Conservation (phyloP, 2,329 filamentous ascomycete species). For the Fusarium subglutinans region DNA sequence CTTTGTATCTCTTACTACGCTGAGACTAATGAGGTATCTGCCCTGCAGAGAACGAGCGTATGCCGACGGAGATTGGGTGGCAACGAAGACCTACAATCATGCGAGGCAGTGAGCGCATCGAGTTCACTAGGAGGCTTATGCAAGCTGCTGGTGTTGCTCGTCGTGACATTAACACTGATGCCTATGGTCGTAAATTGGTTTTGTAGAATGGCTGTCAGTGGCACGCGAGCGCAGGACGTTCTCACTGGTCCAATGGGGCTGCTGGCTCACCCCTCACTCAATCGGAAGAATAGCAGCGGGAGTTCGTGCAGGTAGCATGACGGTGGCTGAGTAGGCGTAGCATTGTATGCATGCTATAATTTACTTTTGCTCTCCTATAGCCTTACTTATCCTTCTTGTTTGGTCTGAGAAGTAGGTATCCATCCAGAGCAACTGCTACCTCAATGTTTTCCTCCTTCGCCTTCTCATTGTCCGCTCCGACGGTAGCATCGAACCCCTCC, state of each 20-base stretch:
- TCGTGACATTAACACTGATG: background rate
- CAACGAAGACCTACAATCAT: background rate
- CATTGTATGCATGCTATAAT: no score
- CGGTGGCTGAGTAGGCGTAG: no score
- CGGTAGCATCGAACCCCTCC: background rate
- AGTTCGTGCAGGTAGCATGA: background rate
- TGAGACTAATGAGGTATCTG: background rate
- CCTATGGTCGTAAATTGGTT: background rate
- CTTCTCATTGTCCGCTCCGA: background rate
- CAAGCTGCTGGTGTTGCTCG: background rate
- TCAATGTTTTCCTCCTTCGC: background rate
- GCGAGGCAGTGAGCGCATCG: background rate
- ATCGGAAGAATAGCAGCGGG: accelerated
- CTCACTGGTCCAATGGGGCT: background rate
- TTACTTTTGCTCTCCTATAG: no score
- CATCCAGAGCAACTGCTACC: background rate
- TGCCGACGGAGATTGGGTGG: slow-evolving; percentile 10
- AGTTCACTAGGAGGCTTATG: slow-evolving; percentile 1
- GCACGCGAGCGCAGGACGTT: background rate
- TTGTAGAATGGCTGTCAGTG: accelerated
- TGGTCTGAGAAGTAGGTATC: background rate
- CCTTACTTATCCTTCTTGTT: no score
- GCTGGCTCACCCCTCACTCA: no score
- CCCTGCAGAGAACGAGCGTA: background rate
- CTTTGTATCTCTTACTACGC: accelerated